Base-by-base conservation (phyloP, 2,329 filamentous ascomycete species). In the Paradendryphiella salina region DNA sequence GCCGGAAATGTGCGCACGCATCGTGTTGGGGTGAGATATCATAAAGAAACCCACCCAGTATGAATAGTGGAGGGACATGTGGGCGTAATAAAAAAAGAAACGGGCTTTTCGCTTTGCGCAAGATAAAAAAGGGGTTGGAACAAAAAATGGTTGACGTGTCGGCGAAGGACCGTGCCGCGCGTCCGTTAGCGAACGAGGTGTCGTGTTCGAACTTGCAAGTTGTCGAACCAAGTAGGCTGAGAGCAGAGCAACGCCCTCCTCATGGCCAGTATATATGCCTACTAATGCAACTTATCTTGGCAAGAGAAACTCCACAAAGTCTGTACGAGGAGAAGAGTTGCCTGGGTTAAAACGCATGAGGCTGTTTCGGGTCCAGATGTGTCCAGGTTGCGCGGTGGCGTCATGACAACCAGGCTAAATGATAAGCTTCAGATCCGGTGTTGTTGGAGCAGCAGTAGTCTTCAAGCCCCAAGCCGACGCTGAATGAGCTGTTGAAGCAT, bases 401-500 rank as follows among this genome's bases (percentile, higher is more conserved):
- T 58, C 58, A 56, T 50, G 37, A 53, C 46, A 46, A 52, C 52
- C 43, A 56, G 49, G 56, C 55, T 59, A 53, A 52, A 54, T 42
- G 38, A 50, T 56, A 49, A 53, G 31, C 26, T 50, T 63, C 48
- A 56, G 50, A 45, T 52, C 42, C 32, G 20, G 41, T 47, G 38
- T 54, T 32, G 28, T 10, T 41, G 13, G 14, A 44, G 52, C 46
- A 44, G 46, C 50, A 56, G 46, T 46, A 45, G 46, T 36, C 49
- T 55, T 65, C 54, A 66, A 39, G 57, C 62, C 37, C 59, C 52
- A 42, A 70, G 64, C 52, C 66, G 66, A 42, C 58, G 64, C 55
- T 66, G 58, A 44, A 72, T 71, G 44, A 72, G 61, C 40, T 64
- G 53, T 44, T 67, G 63, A 23, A 71, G 60, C 59, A 64, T 64